These are phyloP conservation scores for Malus hybrid DNA, from an alignment of 331 rosid species.

Conservation along the genomic window DNA sequence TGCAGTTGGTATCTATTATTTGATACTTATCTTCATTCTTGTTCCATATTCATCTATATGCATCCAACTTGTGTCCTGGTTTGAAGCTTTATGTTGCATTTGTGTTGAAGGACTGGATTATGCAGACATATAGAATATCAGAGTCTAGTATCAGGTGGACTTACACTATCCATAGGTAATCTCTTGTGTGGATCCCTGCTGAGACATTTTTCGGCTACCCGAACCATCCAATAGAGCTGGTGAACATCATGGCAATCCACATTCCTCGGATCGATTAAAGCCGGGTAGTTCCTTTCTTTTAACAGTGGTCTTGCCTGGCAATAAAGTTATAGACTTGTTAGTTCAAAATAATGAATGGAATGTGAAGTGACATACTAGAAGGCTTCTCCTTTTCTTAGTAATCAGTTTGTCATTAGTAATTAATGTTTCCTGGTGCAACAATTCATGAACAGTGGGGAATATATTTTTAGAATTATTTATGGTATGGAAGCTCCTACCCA, in stretches of 20 bases:
- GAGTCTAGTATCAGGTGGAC: neutral
- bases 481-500: slow-evolving; percentile 54
- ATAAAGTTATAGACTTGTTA: neutral
- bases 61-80: neutral
- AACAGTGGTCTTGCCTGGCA: slow-evolving; percentile 75
- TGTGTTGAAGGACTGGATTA: neutral
- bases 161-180: slow-evolving; percentile 46
- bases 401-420: neutral
- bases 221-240: slow-evolving; percentile 72
- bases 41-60: neutral
- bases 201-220: slow-evolving; percentile 60
- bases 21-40: neutral
- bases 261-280: slow-evolving; percentile 52
- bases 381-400: neutral
- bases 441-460: neutral
- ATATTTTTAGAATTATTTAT: neutral
- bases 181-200: slow-evolving; percentile 52
- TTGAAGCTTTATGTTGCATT: neutral
- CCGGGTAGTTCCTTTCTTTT: slow-evolving; percentile 70
- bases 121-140: neutral
- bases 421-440: neutral
- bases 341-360: neutral
- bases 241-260: slow-evolving; percentile 54
- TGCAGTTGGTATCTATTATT: neutral
- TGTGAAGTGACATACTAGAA: neutral